Evolutionary conservation across 2,329 filamentous ascomycete genomes (phyloP).

Genomic region (Sclerotinia nivalis): DNA sequence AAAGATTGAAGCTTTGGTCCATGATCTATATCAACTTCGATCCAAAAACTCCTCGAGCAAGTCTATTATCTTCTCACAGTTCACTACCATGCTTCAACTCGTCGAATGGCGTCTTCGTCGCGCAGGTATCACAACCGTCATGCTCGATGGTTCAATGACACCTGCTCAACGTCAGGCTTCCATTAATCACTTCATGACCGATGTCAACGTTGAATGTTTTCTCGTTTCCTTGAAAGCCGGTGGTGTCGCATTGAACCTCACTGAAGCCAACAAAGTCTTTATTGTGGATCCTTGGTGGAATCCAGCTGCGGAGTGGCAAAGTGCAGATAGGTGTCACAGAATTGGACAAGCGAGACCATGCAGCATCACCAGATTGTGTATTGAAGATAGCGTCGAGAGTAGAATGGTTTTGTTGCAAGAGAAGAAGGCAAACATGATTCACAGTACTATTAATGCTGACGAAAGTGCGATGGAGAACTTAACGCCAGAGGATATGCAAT

Average conservation of each 20-base stretch:
- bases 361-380: conserved; percentile 89
- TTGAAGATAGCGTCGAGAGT: conserved; percentile 95
- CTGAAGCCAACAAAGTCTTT: conserved; percentile 91
- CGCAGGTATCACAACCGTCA: conserved; percentile 96
- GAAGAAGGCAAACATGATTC: conserved; percentile 98
- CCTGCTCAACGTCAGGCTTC: conserved; percentile 89
- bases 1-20: conserved; percentile 95
- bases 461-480: conserved; percentile 88
- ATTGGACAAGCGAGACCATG: conserved; percentile 95
- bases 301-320: conserved; percentile 99
- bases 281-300: conserved; percentile 99
- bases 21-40: conserved; percentile 87
- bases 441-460: conserved; percentile 93
- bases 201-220: conserved; percentile 92
- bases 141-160: conserved; percentile 97
- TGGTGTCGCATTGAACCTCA: conserved; percentile 91
- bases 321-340: conserved; percentile 88
- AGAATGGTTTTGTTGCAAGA: conserved; percentile 95
- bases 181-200: conserved; percentile 96
- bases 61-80: conserved; percentile 96
- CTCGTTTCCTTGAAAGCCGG: conserved; percentile 94
- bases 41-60: conserved; percentile 93
- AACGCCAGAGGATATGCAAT: conserved; percentile 89
- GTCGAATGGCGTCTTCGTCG: conserved; percentile 95
- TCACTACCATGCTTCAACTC: conserved; percentile 94